Base-by-base conservation (phyloP, 2,329 filamentous ascomycete genomes). In the Chalara sp. region DNA sequence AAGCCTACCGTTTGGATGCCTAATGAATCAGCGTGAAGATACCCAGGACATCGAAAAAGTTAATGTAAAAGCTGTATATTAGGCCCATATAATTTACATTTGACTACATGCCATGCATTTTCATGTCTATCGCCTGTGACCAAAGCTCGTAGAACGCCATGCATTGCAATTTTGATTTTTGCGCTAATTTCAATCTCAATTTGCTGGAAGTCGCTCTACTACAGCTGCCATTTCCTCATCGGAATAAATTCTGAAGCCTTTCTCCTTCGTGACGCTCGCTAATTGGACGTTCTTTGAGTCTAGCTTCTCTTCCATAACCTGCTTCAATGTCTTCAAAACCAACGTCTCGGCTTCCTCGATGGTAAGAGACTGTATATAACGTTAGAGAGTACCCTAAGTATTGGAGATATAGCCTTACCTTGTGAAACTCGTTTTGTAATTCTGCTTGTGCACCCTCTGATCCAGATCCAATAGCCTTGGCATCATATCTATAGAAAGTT, bases 261-360 rank as follows among this genome's bases (percentile, higher is more conserved):
- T 92, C 60, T 96, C 92, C 78, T 91, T 95, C 56, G 93, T 99
- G 52, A 99, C 93, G 67, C 92, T 97, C 49, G 93, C 93, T 61
- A 99, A 73, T 76, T 99, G 93, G 59, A 99, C 93, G 67, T 99
- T 99, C 82, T 99, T 99, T 58, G 90, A 81, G 69, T 99, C 93
- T 54, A 99, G 79, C 77, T 99, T 99, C 83, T 99, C 93, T 75
- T 99, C 93, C 93, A 99, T 99, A 61, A 99, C 93, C 75, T 99
- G 93, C 80, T 97, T 99, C 69, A 99, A 72, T 37, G 93, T 99
- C 82, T 97, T 97, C 65, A 99, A 77, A 47, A 96, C 91, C 59
- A 99, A 75, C 4, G 91, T 93, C 75, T 99, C 93, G 52, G 93
- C 93, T 67, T 99, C 93, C 51, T 80, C 76, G 56, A 99, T 84